phyloP scores from a whole-genome alignment of 169 alveolate genomes.

The Cryptosporidium viatorum region DNA sequence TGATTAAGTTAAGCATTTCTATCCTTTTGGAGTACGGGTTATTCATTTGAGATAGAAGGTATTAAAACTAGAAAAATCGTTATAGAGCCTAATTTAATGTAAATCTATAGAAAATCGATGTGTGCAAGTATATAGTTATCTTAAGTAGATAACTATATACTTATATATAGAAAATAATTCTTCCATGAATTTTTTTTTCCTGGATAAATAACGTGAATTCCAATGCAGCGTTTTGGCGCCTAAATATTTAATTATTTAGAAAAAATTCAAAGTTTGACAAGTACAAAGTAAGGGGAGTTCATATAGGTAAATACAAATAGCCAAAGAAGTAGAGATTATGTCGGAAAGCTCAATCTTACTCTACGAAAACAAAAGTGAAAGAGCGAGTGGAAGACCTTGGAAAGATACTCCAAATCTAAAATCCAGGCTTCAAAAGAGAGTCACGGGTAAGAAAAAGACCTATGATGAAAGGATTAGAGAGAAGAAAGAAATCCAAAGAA shows the following conservation, averaged over 20 bases:
- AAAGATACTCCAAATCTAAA: slow-evolving; percentile 47
- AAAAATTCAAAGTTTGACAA: background rate
- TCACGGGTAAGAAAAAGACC: slow-evolving; percentile 20
- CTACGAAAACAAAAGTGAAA: slow-evolving; percentile 37
- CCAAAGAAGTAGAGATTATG: background rate
- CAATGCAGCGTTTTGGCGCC: background rate
- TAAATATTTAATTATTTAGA: background rate
- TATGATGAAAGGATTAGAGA: slow-evolving; percentile 33
- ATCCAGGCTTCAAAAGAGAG: slow-evolving; percentile 41
- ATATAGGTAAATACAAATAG: background rate
- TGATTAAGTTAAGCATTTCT: background rate
- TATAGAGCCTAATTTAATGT: too few species aligned
- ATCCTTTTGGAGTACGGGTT: background rate
- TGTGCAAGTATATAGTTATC: background rate
- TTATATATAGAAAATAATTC: background rate
- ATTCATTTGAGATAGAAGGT: background rate
- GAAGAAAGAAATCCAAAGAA: slow-evolving; percentile 31
- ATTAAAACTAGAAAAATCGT: too few species aligned
- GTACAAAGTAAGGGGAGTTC: background rate
- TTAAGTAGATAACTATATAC: background rate
- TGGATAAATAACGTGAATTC: background rate
- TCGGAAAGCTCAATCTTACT: slow-evolving; percentile 32
- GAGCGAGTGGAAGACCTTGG: slow-evolving; percentile 72
- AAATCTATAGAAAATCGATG: background rate
- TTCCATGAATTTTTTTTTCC: background rate